Evolutionary conservation across 495 filamentous ascomycete species (phyloP), one percentile per base, ranked within the genome.

Genomic region (Talaromyces trachyspermus): DNA sequence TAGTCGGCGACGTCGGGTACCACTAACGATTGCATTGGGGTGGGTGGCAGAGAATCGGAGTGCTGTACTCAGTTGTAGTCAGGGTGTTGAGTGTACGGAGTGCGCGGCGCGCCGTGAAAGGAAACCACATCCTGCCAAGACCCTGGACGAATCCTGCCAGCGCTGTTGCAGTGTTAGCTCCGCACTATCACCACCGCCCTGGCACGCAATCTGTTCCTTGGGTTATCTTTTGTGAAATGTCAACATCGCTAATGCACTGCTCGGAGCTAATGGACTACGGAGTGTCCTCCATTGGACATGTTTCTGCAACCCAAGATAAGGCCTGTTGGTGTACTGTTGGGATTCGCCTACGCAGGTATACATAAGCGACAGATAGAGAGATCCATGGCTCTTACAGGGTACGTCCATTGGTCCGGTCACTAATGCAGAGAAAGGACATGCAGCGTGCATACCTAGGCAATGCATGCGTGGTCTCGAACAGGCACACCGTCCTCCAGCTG

Each of bases 221-320:
- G 14, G 15, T 36, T 17, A n/a, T 17, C 33, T 38, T 24, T 15
- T 11, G 10, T 32, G 5, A 30, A 27, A 17, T 14, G 22, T 30
- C 17, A 29, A 32, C 25, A 32, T 29, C 7, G 27, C 42, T 18
- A 20, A 44, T 33, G 15, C 42, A 44, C 8, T 11, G 26, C 24
- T 15, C 20, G 5, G 14, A 25, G 14, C 4, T 26, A 11, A 23
- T 26, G 23, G 39, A 23, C 11, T 26, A 14, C 14, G 22, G 11
- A 14, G 19, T n/a, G 10, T 18, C 20, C 20, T 42, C 26, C 15
- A 44, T 27, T 44, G 42, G 42, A 32, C 18, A 44, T 44, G 42
- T 44, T 44, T 44, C 42, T 44, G 42, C 4, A 23, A 23, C 11
- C 15, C 19, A 14, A 22, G 24, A 32, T 44, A 44, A 44, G 27